A percentile compares a stretch with the other conserved stretches of the same genome.
Conservation (phyloP, 2,329 filamentous ascomycete species). For the Teratosphaeria zuluensis region DNA sequence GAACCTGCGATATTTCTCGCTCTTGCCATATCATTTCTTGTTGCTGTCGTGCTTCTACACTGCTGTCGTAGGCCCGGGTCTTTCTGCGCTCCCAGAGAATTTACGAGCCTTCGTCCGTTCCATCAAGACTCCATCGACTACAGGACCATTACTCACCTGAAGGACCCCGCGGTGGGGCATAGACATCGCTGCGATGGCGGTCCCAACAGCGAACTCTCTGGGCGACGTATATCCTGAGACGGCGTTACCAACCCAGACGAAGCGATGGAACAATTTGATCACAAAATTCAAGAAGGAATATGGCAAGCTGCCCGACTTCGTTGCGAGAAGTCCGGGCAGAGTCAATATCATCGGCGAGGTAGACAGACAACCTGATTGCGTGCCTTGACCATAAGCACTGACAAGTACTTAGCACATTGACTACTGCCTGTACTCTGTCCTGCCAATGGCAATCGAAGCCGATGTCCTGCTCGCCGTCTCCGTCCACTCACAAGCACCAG, state of each 20-base stretch:
- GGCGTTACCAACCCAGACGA: conserved; percentile 55
- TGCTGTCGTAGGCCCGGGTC: too few species aligned
- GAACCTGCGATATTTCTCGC: too few species aligned
- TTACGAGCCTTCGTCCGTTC: background rate
- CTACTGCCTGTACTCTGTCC: conserved; percentile 90
- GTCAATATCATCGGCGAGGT: conserved; percentile 95
- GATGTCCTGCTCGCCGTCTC: conserved; percentile 81
- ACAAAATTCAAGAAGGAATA: conserved; percentile 62
- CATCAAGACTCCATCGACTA: background rate
- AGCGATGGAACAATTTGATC: conserved; percentile 67
- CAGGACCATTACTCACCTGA: background rate
- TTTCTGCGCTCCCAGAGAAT: too few species aligned
- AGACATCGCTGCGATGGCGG: conserved; percentile 29
- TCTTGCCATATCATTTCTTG: too few species aligned
- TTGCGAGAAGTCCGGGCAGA: conserved; percentile 81
- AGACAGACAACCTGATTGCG: conserved; percentile 2
- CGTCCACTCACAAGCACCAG: conserved; percentile 41
- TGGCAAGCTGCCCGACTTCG: conserved; percentile 63
- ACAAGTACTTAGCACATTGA: conserved; percentile 64
- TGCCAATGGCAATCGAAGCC: conserved; percentile 89
- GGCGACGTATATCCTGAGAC: conserved; percentile 75
- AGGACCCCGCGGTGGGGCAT: background rate
- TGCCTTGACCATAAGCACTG: background rate
- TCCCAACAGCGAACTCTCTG: conserved; percentile 67
- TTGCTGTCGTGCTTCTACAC: too few species aligned